Base-by-base conservation (phyloP, 2,329 filamentous ascomycete genomes). In the Colletotrichum ledebouriae region DNA sequence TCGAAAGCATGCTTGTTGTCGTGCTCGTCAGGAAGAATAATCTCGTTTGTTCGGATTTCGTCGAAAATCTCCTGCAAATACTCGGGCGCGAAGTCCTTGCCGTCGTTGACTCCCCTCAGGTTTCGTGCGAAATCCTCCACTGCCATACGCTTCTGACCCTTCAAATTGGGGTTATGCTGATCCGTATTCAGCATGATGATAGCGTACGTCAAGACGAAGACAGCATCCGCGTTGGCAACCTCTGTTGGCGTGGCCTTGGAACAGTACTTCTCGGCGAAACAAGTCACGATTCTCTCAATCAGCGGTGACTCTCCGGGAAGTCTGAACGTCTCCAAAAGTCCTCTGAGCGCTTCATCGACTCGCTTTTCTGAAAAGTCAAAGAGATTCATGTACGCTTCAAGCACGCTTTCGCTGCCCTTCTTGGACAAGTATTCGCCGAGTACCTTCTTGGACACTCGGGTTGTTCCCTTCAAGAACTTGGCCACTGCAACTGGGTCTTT, bases 111-210 rank as follows among this genome's bases (percentile, higher is more conserved):
- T 11, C 95, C 95, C 46, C 94, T 88, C n/a, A 99, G 81, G 76
- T 99, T 98, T 71, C 89, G 90, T 0, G 92, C 86, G 77, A 99
- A 99, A 73, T 95, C 92, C 62, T 89, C 86, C 47, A 90, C 85
- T 1, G 90, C 89, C 96, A 99, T 99, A 46, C 95, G 92, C 75
- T 92, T 92, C 73, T 89, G 84, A 2, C 86, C 80, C 73, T 89
- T 94, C 70, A 98, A 80, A 73, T 98, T 98, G 0, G 94, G 94
- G 75, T 97, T 99, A 78, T 98, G 96, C 74, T 97, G 92, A 76
- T 99, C 96, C 1, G 95, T 98, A 76, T 99, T 99, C 64, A 99
- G 84, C 89, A 99, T 94, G 78, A 99, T 97, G 75, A 98, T 97
- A 42, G 94, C 96, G 77, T 99, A 99, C 0, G 93, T 95, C 59